Evolutionary conservation across 2,329 filamentous ascomycete genomes (phyloP).

Genomic region (Byssochlamys sp.): DNA sequence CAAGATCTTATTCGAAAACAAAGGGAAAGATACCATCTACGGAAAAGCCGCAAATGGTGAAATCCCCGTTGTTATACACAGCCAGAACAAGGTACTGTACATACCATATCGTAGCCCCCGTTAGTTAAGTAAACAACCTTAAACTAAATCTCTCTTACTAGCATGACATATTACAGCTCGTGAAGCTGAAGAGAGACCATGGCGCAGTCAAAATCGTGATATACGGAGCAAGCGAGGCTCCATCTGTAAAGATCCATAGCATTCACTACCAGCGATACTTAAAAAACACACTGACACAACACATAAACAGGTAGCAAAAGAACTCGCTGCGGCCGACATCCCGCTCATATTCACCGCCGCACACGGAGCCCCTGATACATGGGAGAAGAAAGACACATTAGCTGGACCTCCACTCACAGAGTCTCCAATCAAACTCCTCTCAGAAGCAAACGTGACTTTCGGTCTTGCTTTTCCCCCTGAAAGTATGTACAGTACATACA

Average conservation of each 20-base stretch:
- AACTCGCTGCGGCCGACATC: constrained; percentile 32
- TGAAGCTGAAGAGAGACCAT: constrained; percentile 14
- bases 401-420: constrained; percentile 36
- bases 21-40: constrained; percentile 29
- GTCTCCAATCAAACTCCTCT: constrained; percentile 30
- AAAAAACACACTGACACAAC: neutral
- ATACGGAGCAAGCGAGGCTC: constrained; percentile 32
- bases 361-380: constrained; percentile 23
- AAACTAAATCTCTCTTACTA: constrained; percentile 8
- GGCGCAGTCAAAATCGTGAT: constrained; percentile 18
- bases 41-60: constrained; percentile 26
- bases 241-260: constrained; percentile 7
- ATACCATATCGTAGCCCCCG: neutral
- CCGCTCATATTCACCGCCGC: constrained; percentile 37
- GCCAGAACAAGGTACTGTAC: constrained; percentile 18
- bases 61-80: constrained; percentile 35
- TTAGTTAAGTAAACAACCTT: neutral
- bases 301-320: constrained; percentile 24
- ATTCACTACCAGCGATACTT: neutral
- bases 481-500: neutral
- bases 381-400: constrained; percentile 30
- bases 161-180: constrained; percentile 35
- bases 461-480: constrained; percentile 6
- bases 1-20: constrained; percentile 26
- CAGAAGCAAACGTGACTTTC: constrained; percentile 27